Conservation (phyloP, 192 early-diverging fungal genomes). For the Thamnidium elegans region DNA sequence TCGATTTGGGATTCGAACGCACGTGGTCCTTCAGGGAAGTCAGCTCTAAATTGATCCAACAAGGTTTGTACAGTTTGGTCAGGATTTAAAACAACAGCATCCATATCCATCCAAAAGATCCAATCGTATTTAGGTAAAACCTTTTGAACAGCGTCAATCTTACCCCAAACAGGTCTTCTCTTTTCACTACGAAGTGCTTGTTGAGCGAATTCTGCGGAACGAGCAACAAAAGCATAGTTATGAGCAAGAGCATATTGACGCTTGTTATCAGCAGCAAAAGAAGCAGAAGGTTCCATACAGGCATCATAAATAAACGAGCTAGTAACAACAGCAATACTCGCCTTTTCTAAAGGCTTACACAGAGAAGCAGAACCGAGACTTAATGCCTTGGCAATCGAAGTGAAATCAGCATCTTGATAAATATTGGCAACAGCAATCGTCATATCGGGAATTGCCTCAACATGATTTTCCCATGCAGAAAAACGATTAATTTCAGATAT, state of each 20-base stretch:
- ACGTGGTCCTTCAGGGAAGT: slow-evolving; percentile 17
- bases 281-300: slow-evolving; percentile 54
- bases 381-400: slow-evolving; percentile 27
- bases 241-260: slow-evolving; percentile 47
- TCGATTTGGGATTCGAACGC: slow-evolving; percentile 40
- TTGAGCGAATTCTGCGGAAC: slow-evolving; percentile 53
- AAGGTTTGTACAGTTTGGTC: slow-evolving; percentile 41
- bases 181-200: slow-evolving; percentile 34
- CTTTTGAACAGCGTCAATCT: slow-evolving; percentile 54
- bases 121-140: slow-evolving; percentile 57
- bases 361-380: slow-evolving; percentile 24
- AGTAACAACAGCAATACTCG: slow-evolving; percentile 46
- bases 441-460: slow-evolving; percentile 39
- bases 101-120: slow-evolving; percentile 65
- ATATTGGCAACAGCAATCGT: slow-evolving; percentile 40
- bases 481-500: slow-evolving; percentile 20
- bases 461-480: slow-evolving; percentile 44
- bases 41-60: slow-evolving; percentile 36
- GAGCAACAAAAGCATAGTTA: slow-evolving; percentile 54
- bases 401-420: slow-evolving; percentile 48
- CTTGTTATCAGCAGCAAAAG: slow-evolving; percentile 49
- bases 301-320: slow-evolving; percentile 55
- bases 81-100: slow-evolving; percentile 50
- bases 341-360: slow-evolving; percentile 25
- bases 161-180: slow-evolving; percentile 59